Conservation (phyloP, 2,329 filamentous ascomycete species). For the Xylaria sp. region DNA sequence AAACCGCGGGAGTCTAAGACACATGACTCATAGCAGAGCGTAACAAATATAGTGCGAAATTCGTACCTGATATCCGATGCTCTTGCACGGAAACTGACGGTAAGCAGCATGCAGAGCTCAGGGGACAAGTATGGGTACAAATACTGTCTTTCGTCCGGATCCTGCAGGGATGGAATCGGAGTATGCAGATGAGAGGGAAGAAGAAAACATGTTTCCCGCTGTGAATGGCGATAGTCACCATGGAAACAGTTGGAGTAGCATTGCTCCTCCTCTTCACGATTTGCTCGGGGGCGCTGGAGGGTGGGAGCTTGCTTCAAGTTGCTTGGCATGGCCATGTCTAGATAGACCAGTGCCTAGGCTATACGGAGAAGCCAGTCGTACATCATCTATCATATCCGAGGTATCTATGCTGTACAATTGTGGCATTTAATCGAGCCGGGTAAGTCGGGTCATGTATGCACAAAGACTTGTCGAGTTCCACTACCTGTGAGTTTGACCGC, state of each 20-base stretch:
- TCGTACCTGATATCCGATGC: too few relatives aligned
- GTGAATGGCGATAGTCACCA: too few relatives aligned
- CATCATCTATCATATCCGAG: constrained; percentile 19
- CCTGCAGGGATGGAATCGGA: too few relatives aligned
- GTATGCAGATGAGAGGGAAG: too few relatives aligned
- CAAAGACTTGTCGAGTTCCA: constrained; percentile 6
- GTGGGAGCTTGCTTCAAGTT: neutral
- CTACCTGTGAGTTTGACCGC: neutral
- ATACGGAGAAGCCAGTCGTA: neutral
- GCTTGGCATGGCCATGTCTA: neutral
- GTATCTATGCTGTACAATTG: neutral
- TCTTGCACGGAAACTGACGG: too few relatives aligned
- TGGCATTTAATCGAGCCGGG: neutral
- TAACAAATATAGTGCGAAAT: too few relatives aligned
- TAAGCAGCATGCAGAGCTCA: too few relatives aligned
- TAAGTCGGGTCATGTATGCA: neutral
- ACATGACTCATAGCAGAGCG: neutral
- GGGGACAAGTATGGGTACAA: too few relatives aligned
- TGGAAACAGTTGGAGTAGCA: too few relatives aligned
- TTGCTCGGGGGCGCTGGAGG: neutral
- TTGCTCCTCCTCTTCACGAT: too few relatives aligned
- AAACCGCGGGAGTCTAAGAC: neutral
- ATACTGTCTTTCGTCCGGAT: too few relatives aligned
- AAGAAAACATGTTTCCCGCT: too few relatives aligned
- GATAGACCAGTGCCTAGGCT: neutral